Conservation (phyloP, 2,329 filamentous ascomycete genomes). For the Colletotrichum phormii region DNA sequence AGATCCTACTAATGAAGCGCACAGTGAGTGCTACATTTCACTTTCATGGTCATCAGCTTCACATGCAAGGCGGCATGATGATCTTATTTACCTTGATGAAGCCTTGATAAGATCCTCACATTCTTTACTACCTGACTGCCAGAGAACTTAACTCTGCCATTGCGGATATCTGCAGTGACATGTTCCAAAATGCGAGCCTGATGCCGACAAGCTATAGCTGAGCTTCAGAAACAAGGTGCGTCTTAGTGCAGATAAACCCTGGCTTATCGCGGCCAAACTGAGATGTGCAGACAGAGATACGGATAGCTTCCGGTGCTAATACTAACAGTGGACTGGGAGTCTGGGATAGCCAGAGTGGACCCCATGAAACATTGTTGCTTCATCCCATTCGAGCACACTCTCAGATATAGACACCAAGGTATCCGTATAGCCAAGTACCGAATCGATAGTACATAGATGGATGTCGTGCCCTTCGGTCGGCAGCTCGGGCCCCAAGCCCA, state of each 20-base stretch:
- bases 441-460: not conserved
- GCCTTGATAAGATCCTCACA: not conserved
- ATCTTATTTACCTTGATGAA: not conserved
- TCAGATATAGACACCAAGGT: not conserved
- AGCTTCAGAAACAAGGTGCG: not conserved
- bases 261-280: not conserved
- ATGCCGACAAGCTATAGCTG: not conserved
- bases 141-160: not conserved
- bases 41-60: not conserved
- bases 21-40: not conserved
- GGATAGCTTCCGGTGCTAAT: conserved; percentile 9
- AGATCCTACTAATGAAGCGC: too few relatives aligned
- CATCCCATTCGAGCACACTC: conserved; percentile 18
- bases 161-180: not conserved
- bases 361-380: conserved; percentile 32
- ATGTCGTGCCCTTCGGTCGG: not conserved
- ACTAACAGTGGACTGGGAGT: not conserved
- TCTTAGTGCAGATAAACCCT: not conserved
- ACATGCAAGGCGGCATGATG: not conserved
- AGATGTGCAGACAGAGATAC: not conserved
- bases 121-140: not conserved
- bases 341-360: conserved; percentile 5
- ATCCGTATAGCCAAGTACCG: not conserved
- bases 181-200: not conserved
- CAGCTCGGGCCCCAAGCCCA: not conserved